Evolutionary conservation across 495 filamentous ascomycete species (phyloP).

Genomic region (Penicillium pancosmium): DNA sequence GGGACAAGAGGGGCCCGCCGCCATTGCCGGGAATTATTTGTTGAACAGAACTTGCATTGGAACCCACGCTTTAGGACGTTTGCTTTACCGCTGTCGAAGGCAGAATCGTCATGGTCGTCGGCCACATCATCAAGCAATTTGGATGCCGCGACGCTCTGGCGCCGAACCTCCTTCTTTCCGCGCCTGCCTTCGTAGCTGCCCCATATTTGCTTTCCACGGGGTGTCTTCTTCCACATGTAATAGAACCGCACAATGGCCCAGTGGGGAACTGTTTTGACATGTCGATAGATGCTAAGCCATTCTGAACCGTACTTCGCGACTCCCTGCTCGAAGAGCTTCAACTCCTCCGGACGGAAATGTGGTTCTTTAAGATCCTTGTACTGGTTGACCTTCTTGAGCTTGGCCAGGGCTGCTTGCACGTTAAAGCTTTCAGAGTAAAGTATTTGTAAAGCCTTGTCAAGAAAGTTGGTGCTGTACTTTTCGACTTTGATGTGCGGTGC

Average conservation of each 20-base stretch:
- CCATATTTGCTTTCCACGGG: slow-evolving; percentile 84
- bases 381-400: slow-evolving; percentile 65
- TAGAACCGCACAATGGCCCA: slow-evolving; percentile 87
- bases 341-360: slow-evolving; percentile 72
- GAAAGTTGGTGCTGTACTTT: slow-evolving; percentile 77
- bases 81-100: slow-evolving; percentile 92
- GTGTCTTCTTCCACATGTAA: slow-evolving; percentile 97
- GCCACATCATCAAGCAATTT: slow-evolving; percentile 91
- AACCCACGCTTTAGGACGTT: slow-evolving; percentile 75
- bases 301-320: slow-evolving; percentile 92
- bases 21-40: slow-evolving; percentile 84
- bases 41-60: slow-evolving; percentile 91
- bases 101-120: slow-evolving; percentile 91
- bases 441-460: slow-evolving; percentile 80
- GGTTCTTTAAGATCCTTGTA: slow-evolving; percentile 85
- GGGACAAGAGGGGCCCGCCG: slow-evolving; percentile 78
- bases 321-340: slow-evolving; percentile 89
- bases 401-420: slow-evolving; percentile 68
- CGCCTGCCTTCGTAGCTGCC: slow-evolving; percentile 82
- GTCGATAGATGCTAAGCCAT: slow-evolving; percentile 76
- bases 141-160: slow-evolving; percentile 52
- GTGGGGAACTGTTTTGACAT: slow-evolving; percentile 73
- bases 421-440: slow-evolving; percentile 75
- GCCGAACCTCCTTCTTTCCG: slow-evolving; percentile 79
- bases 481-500: slow-evolving; percentile 66